These are phyloP conservation scores for Asparagopsis taxiformis DNA, from an alignment of 31 red algal species.

Conservation along the genomic window DNA sequence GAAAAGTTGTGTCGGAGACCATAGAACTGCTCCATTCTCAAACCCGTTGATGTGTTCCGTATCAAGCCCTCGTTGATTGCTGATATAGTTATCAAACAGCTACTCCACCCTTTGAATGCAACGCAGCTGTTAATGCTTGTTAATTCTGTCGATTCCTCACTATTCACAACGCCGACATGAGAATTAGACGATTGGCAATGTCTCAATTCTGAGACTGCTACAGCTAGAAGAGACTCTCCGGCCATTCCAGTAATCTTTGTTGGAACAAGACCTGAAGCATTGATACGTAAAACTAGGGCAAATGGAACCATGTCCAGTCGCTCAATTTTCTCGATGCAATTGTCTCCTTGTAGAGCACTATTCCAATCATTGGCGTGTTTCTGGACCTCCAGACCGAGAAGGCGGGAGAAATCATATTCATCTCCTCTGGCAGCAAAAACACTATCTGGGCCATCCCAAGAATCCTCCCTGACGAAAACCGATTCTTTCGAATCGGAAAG, in stretches of 20 bases:
- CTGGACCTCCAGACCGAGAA: slow-evolving; percentile 9
- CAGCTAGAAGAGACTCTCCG: neutral
- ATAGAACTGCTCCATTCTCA: neutral
- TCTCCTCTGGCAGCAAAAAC: neutral
- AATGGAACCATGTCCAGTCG: slow-evolving; percentile 2
- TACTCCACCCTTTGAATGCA: neutral
- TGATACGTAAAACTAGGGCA: neutral
- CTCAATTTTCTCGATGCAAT: slow-evolving; percentile 10
- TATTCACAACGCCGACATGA: too few species aligned
- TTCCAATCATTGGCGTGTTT: neutral
- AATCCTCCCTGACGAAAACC: neutral
- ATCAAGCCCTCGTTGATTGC: neutral
- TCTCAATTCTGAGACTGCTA: slow-evolving; percentile 4
- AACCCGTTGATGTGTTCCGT: neutral
- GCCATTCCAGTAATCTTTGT: neutral
- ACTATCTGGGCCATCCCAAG: slow-evolving; percentile 9
- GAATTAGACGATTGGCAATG: neutral
- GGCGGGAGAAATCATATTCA: neutral
- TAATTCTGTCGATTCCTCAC: neutral
- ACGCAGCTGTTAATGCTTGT: neutral
- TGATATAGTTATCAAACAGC: neutral
- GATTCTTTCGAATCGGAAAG: neutral
- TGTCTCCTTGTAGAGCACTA: neutral
- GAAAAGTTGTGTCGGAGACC: neutral
- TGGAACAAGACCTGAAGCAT: neutral